These are phyloP conservation scores for Acmispon strigosus DNA, from an alignment of 306 rosid species.

Conservation along the genomic window DNA sequence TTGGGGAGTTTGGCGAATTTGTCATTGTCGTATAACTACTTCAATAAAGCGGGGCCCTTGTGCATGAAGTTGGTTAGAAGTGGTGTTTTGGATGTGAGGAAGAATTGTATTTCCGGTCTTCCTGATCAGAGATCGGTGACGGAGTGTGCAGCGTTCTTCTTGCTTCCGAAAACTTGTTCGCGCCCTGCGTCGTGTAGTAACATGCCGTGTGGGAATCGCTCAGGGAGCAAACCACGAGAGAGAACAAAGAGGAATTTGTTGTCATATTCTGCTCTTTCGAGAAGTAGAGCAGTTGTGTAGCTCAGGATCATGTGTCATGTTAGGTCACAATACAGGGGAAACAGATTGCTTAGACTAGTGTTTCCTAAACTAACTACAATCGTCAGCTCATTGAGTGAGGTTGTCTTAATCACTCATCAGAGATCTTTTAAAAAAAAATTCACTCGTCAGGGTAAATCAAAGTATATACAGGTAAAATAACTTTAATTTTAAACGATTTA, in stretches of 20 bases:
- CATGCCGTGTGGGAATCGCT: conserved; percentile 50
- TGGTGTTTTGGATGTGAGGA: conserved; percentile 59
- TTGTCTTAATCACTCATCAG: no score
- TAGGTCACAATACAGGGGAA: no score
- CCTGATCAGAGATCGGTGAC: conserved; percentile 43
- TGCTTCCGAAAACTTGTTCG: conserved; percentile 22
- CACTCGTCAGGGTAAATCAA: no score
- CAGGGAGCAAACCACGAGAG: not conserved
- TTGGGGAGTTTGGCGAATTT: conserved; percentile 47
- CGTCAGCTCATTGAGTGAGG: no score
- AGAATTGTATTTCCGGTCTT: conserved; percentile 61
- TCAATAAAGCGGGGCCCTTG: conserved; percentile 49
- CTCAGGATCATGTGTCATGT: not conserved
- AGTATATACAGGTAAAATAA: no score
- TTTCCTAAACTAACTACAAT: no score
- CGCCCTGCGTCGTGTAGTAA: conserved; percentile 24
- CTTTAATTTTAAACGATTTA: no score
- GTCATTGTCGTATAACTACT: conserved; percentile 55
- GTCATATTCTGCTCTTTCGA: conserved; percentile 47
- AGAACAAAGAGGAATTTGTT: conserved; percentile 33
- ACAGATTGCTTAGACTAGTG: no score
- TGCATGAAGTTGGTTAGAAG: conserved; percentile 50
- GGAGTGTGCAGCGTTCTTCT: conserved; percentile 49
- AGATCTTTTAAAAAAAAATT: no score
- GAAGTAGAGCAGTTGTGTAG: conserved; percentile 16